Percentiles rank a stretch among this genome's conserved stretches.
Evolutionary conservation across 345 rosid species (phyloP).

Genomic region (Eucalyptus globulus): DNA sequence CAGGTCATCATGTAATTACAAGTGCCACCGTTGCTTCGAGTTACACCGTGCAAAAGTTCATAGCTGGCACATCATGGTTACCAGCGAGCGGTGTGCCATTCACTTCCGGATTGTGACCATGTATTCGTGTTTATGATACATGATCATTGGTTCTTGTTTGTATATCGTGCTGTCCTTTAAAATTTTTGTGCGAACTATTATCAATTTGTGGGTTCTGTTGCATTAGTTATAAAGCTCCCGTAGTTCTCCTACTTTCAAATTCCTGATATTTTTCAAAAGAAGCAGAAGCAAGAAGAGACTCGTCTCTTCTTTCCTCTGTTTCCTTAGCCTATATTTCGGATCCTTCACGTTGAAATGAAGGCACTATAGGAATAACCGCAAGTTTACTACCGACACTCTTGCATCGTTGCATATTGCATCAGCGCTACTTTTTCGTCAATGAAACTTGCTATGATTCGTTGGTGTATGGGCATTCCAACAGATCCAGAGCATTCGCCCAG

Average conservation of each 20-base stretch:
- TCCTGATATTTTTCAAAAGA: background rate
- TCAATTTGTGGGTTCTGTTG: background rate
- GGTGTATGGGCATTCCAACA: background rate
- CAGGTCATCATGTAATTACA: slow-evolving; percentile 45
- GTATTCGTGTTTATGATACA: background rate
- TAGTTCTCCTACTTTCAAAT: background rate
- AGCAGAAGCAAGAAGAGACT: background rate
- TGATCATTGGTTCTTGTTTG: background rate
- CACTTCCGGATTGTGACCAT: slow-evolving; percentile 38
- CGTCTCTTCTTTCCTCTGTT: background rate
- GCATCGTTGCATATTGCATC: background rate
- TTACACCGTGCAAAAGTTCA: slow-evolving; percentile 41
- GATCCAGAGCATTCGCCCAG: background rate
- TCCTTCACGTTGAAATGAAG: background rate
- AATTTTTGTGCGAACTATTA: background rate
- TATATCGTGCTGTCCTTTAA: background rate
- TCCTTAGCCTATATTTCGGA: background rate
- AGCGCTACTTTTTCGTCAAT: background rate
- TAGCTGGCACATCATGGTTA: slow-evolving; percentile 49
- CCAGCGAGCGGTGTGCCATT: slow-evolving; percentile 50
- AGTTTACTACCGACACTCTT: background rate
- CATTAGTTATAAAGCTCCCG: background rate
- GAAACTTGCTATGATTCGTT: background rate
- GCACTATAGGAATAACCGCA: background rate
- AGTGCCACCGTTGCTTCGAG: slow-evolving; percentile 26